Conservation (phyloP, 2,329 filamentous ascomycete species). For the Calonectria henricotiae region DNA sequence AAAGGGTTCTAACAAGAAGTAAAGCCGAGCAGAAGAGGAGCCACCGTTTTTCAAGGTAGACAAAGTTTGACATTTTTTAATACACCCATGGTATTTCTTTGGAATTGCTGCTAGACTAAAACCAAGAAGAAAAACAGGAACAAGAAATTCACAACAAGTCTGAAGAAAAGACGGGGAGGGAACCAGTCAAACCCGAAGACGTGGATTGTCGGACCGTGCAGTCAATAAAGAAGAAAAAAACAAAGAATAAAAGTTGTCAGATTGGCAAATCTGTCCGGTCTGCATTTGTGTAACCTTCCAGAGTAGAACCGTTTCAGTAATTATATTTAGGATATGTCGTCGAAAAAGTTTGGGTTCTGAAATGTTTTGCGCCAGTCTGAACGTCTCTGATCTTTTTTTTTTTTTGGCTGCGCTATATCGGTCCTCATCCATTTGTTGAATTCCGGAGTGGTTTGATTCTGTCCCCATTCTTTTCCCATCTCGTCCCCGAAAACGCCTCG, state of each 20-base stretch:
- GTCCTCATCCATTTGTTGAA: conserved; percentile 23
- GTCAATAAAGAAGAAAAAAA: neutral
- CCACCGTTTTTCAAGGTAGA: conserved; percentile 4
- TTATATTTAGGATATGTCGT: conserved; percentile 19
- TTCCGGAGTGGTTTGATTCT: conserved; percentile 20
- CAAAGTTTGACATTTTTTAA: conserved; percentile 30
- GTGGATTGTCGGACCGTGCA: conserved; percentile 19
- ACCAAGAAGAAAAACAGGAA: conserved; percentile 43
- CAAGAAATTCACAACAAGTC: conserved; percentile 30
- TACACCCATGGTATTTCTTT: conserved; percentile 44
- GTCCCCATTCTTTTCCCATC: conserved; percentile 46
- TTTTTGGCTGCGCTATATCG: conserved; percentile 11
- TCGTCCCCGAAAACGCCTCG: conserved; percentile 55
- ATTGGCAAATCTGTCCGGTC: neutral
- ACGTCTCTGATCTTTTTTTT: neutral
- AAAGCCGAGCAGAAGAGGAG: neutral
- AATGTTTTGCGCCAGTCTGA: conserved; percentile 26
- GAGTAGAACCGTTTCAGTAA: conserved; percentile 21
- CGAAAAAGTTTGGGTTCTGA: conserved; percentile 21
- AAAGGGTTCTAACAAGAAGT: neutral
- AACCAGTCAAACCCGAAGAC: conserved; percentile 17
- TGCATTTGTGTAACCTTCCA: neutral
- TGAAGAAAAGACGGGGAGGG: conserved; percentile 36
- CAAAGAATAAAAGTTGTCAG: neutral
- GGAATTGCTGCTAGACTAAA: conserved; percentile 49